phyloP scores from a whole-genome alignment of 2,329 filamentous ascomycete genomes.

The Tolypocladium paradoxum region DNA sequence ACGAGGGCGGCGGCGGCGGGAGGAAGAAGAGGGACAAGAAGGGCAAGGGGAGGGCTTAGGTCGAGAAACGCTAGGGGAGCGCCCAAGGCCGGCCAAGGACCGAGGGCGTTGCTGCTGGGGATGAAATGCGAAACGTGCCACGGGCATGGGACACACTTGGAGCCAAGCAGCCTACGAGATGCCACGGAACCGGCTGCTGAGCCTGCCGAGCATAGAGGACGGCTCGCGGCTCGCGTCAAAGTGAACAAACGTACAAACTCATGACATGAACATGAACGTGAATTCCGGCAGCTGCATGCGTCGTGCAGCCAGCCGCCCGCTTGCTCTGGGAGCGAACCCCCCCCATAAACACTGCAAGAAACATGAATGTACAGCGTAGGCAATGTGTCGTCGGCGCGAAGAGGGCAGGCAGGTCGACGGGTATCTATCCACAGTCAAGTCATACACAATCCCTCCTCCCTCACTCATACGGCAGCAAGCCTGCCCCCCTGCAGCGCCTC shows the following conservation, averaged over 20 bases:
- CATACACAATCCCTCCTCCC: neutral
- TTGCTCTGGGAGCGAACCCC: neutral
- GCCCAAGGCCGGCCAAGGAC: too few relatives aligned
- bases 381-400: too few relatives aligned
- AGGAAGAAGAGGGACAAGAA: conserved; percentile 42
- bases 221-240: neutral
- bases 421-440: neutral
- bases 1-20: conserved; percentile 21
- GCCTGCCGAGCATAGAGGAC: neutral
- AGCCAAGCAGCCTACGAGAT: neutral
- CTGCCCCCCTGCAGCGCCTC: conserved; percentile 38
- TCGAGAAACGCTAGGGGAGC: too few relatives aligned
- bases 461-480: conserved; percentile 15
- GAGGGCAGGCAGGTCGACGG: neutral
- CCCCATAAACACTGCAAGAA: neutral
- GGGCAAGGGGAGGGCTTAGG: conserved; percentile 26
- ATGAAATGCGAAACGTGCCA: neutral
- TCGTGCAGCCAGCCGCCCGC: neutral
- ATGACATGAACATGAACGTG: neutral
- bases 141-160: neutral
- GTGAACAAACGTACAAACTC: neutral
- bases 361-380: neutral
- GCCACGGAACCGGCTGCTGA: neutral
- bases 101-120: too few relatives aligned
- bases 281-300: neutral